Evolutionary conservation across 179 eudicot genomes (phyloP), one percentile per base, ranked within the genome.

Genomic region (Spergularia azorica): DNA sequence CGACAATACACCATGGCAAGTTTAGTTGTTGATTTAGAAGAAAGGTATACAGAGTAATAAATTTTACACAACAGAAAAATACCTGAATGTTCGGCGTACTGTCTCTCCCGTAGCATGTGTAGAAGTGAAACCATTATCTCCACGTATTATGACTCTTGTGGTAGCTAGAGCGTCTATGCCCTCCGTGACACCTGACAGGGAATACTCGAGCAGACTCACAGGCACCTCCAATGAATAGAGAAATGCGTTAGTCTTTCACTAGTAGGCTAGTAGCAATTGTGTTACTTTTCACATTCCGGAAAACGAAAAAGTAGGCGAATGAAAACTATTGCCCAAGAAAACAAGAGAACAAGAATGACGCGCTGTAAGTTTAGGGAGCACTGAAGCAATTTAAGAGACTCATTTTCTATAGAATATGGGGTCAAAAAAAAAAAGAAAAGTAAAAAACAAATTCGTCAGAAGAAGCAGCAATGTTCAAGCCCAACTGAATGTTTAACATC

Each of bases 101-200:
- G 83, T 70, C 66, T 87, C 81, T 76, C 92, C 99, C 54, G 88
- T 84, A 16, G 93, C 90, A 84, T 83, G 87, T 13, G 95, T 92
- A 20, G 96, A 60, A 38, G 85, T 79, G 72, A 79, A 79, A 62
- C 80, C 80, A 46, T 84, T 68, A 26, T 93, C 90, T 63, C 82
- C 91, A 14, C 95, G 87, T 76, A 95, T 85, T 67, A 93, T 71
- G 72, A 95, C 97, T 73, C 90, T 82, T 3, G 97, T 93, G 73
- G 92, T 86, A 71, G 97, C 95, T 66, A 95, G 85, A 67, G 99
- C 97, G 79, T 95, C 99, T 76, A 95, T 93, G 62, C 97, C 97
- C 85, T 89, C 91, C 1, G 97, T 95, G 61, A 95, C 97, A n/a
- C 85, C 91, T 56, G 84, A 75, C 79, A 95, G 18, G 11, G 97